Percentiles rank a stretch among this genome's conserved stretches.
phyloP scores from a whole-genome alignment of 371 early-diverging fungal genomes.

The Lichtheimia ramosa region DNA sequence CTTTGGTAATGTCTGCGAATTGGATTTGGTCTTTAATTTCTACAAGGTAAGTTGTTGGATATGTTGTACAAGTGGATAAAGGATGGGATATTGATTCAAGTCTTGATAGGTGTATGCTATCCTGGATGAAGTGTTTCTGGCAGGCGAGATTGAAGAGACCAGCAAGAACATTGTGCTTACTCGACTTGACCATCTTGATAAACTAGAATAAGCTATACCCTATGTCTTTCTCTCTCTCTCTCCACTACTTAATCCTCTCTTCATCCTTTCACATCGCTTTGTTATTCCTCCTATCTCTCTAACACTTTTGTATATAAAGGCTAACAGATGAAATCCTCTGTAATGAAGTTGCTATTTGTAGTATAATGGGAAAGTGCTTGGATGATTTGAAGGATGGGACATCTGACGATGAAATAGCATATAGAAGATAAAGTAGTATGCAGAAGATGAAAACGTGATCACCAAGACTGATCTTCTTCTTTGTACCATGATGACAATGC shows the following conservation, averaged over 20 bases:
- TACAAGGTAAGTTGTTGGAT: slow-evolving; percentile 72
- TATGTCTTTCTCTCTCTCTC: background rate
- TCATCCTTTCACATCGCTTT: background rate
- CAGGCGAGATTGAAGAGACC: slow-evolving; percentile 97
- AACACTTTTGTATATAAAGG: too few species aligned
- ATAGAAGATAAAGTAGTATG: too few species aligned
- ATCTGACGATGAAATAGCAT: too few species aligned
- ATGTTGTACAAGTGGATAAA: background rate
- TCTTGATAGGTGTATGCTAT: slow-evolving; percentile 88
- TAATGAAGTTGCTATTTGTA: too few species aligned
- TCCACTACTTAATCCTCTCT: background rate
- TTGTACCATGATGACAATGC: too few species aligned
- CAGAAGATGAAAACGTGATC: too few species aligned
- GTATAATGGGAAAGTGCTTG: too few species aligned
- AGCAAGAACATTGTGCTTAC: slow-evolving; percentile 77
- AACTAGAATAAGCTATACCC: slow-evolving; percentile 60
- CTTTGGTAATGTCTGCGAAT: slow-evolving; percentile 97
- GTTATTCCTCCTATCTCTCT: too few species aligned
- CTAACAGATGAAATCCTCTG: too few species aligned
- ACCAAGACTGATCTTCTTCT: too few species aligned
- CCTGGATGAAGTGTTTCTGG: slow-evolving; percentile 95
- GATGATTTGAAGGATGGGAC: too few species aligned
- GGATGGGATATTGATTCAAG: background rate
- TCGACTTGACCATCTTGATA: slow-evolving; percentile 77
- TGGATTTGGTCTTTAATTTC: slow-evolving; percentile 97